phyloP scores from a whole-genome alignment of 805 yeast species.

The Schwanniomyces pseudopolymorphus region DNA sequence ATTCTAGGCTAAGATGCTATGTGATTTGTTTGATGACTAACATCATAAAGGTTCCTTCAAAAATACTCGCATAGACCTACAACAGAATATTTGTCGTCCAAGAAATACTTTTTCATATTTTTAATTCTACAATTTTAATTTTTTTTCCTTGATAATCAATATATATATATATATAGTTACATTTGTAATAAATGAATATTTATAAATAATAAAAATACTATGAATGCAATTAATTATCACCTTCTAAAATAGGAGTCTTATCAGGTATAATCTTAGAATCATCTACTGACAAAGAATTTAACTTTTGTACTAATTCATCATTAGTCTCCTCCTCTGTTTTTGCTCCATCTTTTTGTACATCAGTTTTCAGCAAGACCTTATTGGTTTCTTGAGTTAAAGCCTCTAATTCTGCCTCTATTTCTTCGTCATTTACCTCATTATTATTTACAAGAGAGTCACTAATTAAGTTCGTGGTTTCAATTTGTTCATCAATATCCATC shows the following conservation, averaged over 20 bases:
- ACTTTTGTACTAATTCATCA: constrained; percentile 11
- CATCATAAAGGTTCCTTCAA: background rate
- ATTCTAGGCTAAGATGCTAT: constrained; percentile 34
- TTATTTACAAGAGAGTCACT: constrained; percentile 19
- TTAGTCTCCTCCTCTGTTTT: background rate
- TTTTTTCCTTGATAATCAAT: background rate
- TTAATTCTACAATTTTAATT: background rate
- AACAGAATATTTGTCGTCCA: background rate
- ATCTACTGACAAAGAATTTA: constrained; percentile 12
- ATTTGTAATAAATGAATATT: background rate
- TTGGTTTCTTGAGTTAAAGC: background rate
- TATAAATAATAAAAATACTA: too few relatives aligned
- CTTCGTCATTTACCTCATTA: constrained; percentile 14
- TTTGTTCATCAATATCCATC: constrained; percentile 29
- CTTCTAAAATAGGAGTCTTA: background rate
- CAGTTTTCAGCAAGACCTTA: constrained; percentile 1
- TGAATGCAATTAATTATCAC: background rate
- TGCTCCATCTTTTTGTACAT: constrained; percentile 1
- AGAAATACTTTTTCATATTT: background rate
- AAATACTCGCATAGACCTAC: background rate
- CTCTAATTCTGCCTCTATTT: constrained; percentile 22
- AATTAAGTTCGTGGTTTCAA: constrained; percentile 26
- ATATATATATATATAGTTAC: background rate
- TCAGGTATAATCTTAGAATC: background rate
- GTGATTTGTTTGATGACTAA: background rate